These are phyloP conservation scores for Tillandsia fasciculata DNA, from an alignment of 176 grass and related monocot genomes.

Conservation along the genomic window DNA sequence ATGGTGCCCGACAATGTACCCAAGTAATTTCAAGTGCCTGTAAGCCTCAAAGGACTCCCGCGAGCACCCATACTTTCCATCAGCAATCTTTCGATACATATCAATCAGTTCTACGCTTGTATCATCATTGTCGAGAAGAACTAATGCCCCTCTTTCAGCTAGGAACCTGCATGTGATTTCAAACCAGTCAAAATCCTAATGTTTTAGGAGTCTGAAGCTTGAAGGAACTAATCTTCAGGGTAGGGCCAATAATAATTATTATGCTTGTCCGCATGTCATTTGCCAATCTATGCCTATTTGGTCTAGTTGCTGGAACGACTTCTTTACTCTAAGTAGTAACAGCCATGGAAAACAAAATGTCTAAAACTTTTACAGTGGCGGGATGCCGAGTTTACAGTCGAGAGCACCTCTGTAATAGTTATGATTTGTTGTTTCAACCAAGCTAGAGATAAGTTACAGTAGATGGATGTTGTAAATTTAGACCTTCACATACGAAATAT, in stretches of 20 bases:
- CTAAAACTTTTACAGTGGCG: not conserved
- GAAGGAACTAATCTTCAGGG: not conserved
- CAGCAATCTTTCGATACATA: constrained; percentile 47
- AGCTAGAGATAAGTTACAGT: too few relatives aligned
- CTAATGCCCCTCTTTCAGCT: constrained; percentile 62
- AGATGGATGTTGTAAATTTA: not conserved
- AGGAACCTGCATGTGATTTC: constrained; percentile 46
- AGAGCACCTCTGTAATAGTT: too few relatives aligned
- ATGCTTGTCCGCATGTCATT: not conserved
- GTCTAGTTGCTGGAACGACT: too few relatives aligned
- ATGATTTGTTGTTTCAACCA: too few relatives aligned
- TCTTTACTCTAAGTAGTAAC: too few relatives aligned
- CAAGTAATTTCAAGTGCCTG: constrained; percentile 79
- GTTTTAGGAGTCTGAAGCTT: not conserved
- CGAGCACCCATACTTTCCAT: constrained; percentile 26
- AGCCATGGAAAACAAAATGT: not conserved
- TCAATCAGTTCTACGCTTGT: constrained; percentile 22
- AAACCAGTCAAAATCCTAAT: not conserved
- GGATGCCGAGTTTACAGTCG: too few relatives aligned
- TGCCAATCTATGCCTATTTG: not conserved
- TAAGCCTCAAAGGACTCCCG: constrained; percentile 60
- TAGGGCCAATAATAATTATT: too few relatives aligned
- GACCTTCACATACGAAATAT: too few relatives aligned
- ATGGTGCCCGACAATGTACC: constrained; percentile 67
- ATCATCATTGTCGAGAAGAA: constrained; percentile 38